Evolutionary conservation across 352 stramenopile species (phyloP), one percentile per base, ranked within the genome.

Genomic region (Pythium aphanidermatum): DNA sequence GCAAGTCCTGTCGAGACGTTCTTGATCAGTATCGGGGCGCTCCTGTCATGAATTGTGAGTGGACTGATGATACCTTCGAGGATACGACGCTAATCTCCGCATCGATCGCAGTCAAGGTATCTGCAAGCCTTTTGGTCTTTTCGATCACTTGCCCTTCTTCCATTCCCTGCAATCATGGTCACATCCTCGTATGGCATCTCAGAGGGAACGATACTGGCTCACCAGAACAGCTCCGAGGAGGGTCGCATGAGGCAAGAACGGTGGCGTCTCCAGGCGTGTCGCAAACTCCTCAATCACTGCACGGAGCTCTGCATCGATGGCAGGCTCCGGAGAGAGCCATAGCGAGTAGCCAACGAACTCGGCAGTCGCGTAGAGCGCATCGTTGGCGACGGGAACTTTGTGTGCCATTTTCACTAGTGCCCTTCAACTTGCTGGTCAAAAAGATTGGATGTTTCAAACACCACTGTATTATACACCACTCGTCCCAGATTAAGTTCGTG

Each of bases 201-300:
- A 61, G 74, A 20, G 7, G 16, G 24, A 24, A 10, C 20, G 12
- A 25, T 12, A 45, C 11, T 8, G 8, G 43, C 43, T 13, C 28
- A 81, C 74, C 60, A 61, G 53, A 13, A 83, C 37, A 2, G 58
- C 74, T 2, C 68, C 73, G 5, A 86, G 44, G 6, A 86, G 60
- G 41, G 74, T 86, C 63, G 77, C 75, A 35, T 86, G 74, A 37
- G 74, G 71, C 12, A 55, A 20, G 45, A 83, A 86, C 26, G 55
- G 24, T 23, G 64, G 64, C 39, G 67, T 83, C 19, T 49, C 32
- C 16, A 86, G 69, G 9, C 46, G 51, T 19, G 38, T 17, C 4
- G 74, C 69, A 23, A 60, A 56, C 49, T 57, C 58, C n/a, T 65
- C 23, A 47, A 84, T 83, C 29, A 53, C 45, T 0, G 47, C 44